These are phyloP conservation scores for Tetrahymena borealis DNA, from an alignment of 73 alveolate genomes.

Conservation along the genomic window DNA sequence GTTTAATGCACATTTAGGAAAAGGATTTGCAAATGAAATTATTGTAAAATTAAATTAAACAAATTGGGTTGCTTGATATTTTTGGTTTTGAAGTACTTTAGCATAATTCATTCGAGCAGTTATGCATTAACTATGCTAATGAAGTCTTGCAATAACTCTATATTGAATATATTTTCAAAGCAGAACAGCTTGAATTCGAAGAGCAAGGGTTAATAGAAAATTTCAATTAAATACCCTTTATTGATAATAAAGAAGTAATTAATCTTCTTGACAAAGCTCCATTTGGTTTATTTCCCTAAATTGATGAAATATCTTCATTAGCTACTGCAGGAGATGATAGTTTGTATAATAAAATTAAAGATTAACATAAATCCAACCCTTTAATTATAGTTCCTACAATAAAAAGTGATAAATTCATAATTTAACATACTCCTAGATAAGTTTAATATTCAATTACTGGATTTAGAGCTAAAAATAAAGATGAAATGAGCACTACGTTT, in stretches of 20 bases:
- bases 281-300: conserved; percentile 54
- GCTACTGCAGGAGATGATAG: conserved; percentile 37
- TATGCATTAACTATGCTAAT: conserved; percentile 91
- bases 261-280: conserved; percentile 56
- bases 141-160: conserved; percentile 90
- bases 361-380: conserved; percentile 26
- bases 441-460: conserved; percentile 69
- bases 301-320: conserved; percentile 49
- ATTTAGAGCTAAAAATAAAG: conserved; percentile 88
- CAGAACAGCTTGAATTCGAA: conserved; percentile 57
- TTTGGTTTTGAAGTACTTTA: conserved; percentile 94
- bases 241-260: conserved; percentile 31
- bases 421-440: conserved; percentile 76
- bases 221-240: neutral
- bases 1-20: conserved; percentile 8
- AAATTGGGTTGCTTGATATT: conserved; percentile 90
- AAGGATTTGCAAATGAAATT: neutral
- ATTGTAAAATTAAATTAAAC: neutral
- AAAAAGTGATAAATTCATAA: conserved; percentile 46
- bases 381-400: conserved; percentile 20
- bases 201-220: conserved; percentile 45
- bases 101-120: conserved; percentile 88
- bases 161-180: conserved; percentile 87
- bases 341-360: conserved; percentile 27
- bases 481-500: conserved; percentile 57